A percentile compares a stretch with the other conserved stretches of the same genome.
Evolutionary conservation across 2,329 filamentous ascomycete species (phyloP).

Genomic region (Fusarium goolgardi): DNA sequence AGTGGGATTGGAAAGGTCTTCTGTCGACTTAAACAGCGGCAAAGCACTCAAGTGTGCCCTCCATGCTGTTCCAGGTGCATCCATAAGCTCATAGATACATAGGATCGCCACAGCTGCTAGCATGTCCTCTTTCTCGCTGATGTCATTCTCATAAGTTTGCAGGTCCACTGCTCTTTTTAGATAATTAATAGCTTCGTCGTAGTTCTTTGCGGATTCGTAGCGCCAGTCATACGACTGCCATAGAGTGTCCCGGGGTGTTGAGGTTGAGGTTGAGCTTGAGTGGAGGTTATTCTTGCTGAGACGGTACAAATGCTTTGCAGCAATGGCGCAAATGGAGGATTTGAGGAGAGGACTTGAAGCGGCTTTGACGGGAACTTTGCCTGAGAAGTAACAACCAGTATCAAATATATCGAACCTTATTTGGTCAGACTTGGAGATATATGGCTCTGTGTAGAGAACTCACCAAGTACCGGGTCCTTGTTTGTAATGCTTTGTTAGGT

Average conservation of each 20-base stretch:
- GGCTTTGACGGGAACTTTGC: conserved; percentile 42
- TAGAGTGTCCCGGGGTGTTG: not conserved
- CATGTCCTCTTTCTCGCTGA: conserved; percentile 55
- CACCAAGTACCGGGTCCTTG: conserved; percentile 40
- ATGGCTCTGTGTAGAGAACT: rapidly evolving
- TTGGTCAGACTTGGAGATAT: rapidly evolving
- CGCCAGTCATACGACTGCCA: conserved; percentile 33
- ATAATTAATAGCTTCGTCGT: conserved; percentile 37
- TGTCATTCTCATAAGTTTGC: conserved; percentile 55
- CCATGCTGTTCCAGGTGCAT: conserved; percentile 72
- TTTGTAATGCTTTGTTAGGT: conserved; percentile 37
- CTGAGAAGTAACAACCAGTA: conserved; percentile 41
- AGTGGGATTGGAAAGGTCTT: conserved; percentile 25
- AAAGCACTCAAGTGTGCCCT: conserved; percentile 73
- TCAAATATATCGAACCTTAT: conserved; percentile 43
- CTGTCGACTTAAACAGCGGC: conserved; percentile 67
- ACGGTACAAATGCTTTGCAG: conserved; percentile 37
- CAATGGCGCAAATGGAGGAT: conserved; percentile 39
- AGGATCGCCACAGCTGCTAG: conserved; percentile 74
- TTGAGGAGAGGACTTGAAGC: conserved; percentile 30
- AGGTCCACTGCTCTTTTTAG: conserved; percentile 33
- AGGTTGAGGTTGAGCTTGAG: rapidly evolving
- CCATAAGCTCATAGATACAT: conserved; percentile 75
- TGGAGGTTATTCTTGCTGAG: not conserved
- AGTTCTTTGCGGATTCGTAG: conserved; percentile 40